Evolutionary conservation across 768 basidiomycete genomes (phyloP).

Genomic region (Boletus sp.): DNA sequence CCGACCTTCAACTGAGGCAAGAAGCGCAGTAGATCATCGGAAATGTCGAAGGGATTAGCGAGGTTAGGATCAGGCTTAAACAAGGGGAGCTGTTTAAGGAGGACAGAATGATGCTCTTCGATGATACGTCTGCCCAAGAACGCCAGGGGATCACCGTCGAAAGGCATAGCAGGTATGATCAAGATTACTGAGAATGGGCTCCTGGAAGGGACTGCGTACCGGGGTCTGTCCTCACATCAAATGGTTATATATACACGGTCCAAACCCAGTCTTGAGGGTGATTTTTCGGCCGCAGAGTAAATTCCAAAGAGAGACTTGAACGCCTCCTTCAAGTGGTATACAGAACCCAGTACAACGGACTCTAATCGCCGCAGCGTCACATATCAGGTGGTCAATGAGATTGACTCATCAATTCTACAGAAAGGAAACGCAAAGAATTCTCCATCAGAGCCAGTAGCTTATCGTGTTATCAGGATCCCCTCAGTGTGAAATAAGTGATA

Average conservation of each 20-base stretch:
- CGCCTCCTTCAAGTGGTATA: not conserved
- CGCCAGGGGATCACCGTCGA: slow-evolving; percentile 17
- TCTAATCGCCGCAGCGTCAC: not conserved
- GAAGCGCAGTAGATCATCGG: not conserved
- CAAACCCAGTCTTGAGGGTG: not conserved
- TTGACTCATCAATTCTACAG: not conserved
- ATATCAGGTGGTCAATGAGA: not conserved
- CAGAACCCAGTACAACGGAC: not conserved
- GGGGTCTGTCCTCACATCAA: not conserved
- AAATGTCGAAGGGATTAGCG: not conserved
- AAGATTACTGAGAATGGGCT: not conserved
- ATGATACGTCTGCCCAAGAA: slow-evolving; percentile 15
- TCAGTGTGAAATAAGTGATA: not conserved
- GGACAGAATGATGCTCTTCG: slow-evolving; percentile 8
- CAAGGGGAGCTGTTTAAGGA: slow-evolving; percentile 5
- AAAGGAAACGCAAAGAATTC: not conserved
- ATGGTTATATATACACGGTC: not conserved
- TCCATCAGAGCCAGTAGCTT: not conserved
- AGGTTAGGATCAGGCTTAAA: not conserved
- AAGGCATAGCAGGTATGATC: slow-evolving; percentile 2
- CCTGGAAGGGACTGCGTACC: not conserved
- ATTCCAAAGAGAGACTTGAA: not conserved
- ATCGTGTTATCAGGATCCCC: not conserved
- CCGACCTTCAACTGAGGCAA: slow-evolving; percentile 12
- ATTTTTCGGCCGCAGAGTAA: not conserved